phyloP scores from a whole-genome alignment of 805 yeast genomes.

The Starmerella ratchasimensis region DNA sequence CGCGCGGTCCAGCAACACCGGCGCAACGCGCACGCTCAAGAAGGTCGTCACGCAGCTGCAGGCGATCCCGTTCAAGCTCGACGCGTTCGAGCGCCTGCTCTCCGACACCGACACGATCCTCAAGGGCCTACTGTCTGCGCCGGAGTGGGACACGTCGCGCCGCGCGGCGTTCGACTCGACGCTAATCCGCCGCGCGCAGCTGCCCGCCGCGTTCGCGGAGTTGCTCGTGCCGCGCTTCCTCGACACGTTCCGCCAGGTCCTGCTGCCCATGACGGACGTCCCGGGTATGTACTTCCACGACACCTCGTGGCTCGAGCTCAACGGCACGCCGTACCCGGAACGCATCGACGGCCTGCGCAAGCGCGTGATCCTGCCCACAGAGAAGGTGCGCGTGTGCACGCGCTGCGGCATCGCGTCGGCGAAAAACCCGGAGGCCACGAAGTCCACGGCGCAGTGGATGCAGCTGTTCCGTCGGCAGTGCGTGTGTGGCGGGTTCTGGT shows the following conservation, averaged over 20 bases:
- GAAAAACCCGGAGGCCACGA: conserved; percentile 28
- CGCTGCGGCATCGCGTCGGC: conserved; percentile 41
- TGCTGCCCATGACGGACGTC: conserved; percentile 26
- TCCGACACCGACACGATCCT: conserved; percentile 15
- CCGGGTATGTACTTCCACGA: conserved; percentile 50
- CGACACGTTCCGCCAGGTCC: conserved; percentile 7
- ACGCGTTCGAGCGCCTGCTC: conserved; percentile 17
- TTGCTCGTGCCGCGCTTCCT: conserved; percentile 25
- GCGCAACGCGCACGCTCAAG: conserved; percentile 14
- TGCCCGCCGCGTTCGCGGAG: conserved; percentile 34
- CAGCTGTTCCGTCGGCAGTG: conserved; percentile 60
- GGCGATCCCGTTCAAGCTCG: conserved; percentile 16
- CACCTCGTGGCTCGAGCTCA: conserved; percentile 47
- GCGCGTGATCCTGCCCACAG: conserved; percentile 28
- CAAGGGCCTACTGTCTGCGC: conserved; percentile 14
- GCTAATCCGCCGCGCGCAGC: conserved; percentile 35
- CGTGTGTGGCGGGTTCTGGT: conserved; percentile 67
- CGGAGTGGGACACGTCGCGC: neutral
- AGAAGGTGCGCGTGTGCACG: conserved; percentile 33
- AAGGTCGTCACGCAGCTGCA: conserved; percentile 13
- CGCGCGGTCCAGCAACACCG: conserved; percentile 5
- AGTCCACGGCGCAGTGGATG: conserved; percentile 34
- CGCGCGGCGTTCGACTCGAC: conserved; percentile 16
- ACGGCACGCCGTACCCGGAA: conserved; percentile 12
- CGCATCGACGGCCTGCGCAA: conserved; percentile 29